A percentile compares a stretch with the other conserved stretches of the same genome.
phyloP scores from a whole-genome alignment of 306 rosid species.

The Castanea sativa region DNA sequence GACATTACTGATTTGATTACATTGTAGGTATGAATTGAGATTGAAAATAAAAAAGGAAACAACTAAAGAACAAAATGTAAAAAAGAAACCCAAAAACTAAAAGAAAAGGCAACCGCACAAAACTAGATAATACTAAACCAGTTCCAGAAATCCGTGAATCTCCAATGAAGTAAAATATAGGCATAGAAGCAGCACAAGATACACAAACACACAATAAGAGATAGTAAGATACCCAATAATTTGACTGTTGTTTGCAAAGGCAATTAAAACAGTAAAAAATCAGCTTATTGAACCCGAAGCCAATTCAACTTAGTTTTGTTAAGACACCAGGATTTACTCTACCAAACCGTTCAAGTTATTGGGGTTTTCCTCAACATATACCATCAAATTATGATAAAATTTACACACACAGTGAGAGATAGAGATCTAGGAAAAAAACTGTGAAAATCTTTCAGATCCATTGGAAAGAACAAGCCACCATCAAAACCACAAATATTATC shows the following conservation, averaged over 20 bases:
- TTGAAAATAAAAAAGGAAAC: no score
- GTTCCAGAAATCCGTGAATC: not conserved
- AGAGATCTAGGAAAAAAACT: not conserved
- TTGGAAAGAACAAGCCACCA: not conserved
- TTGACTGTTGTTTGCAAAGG: not conserved
- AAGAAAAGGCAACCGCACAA: not conserved
- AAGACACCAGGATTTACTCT: not conserved
- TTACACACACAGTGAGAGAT: not conserved
- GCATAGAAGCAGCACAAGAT: not conserved
- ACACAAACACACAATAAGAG: not conserved
- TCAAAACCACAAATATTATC: not conserved
- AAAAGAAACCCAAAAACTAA: not conserved
- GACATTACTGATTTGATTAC: no score
- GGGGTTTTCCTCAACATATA: not conserved
- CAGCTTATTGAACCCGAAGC: not conserved
- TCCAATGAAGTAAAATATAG: not conserved
- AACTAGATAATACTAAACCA: not conserved
- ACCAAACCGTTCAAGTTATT: not conserved
- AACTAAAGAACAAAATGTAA: no score
- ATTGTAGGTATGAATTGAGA: no score
- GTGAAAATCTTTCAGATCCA: not conserved
- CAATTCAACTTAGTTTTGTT: not conserved
- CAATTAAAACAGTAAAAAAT: not conserved
- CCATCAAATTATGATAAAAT: not conserved
- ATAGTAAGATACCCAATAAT: not conserved